These are phyloP conservation scores for Rubia yunnanensis DNA, from an alignment of 257 asterid genomes.

Conservation along the genomic window DNA sequence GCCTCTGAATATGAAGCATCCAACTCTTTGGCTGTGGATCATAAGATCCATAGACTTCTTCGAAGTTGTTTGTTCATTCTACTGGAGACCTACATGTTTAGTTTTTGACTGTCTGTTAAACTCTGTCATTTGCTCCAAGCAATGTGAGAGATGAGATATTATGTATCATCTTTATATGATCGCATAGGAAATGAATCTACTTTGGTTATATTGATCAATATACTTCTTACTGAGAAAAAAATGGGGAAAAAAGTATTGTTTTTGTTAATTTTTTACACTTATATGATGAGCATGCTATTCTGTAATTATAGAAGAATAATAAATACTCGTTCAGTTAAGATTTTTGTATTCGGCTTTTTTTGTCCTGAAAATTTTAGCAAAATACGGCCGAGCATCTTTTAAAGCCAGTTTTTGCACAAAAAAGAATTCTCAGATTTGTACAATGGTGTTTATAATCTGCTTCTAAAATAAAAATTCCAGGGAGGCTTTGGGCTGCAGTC, in stretches of 20 bases:
- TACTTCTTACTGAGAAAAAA: background rate
- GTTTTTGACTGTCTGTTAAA: background rate
- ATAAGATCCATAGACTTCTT: background rate
- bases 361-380: background rate
- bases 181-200: background rate
- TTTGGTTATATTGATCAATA: background rate
- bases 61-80: background rate
- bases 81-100: background rate
- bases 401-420: too few species aligned
- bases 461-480: too few species aligned
- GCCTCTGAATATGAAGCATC: slow-evolving; percentile 16
- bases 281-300: too few species aligned
- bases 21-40: background rate
- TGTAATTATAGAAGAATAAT: too few species aligned
- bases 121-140: background rate
- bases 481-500: too few species aligned
- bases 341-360: background rate
- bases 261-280: too few species aligned
- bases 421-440: too few species aligned
- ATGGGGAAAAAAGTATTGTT: too few species aligned
- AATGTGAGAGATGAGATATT: background rate
- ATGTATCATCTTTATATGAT: background rate
- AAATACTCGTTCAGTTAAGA: background rate
- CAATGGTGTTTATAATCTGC: too few species aligned
- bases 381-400: background rate